These are phyloP conservation scores for Begonia fuchsioides DNA, from an alignment of 306 rosid genomes.

Conservation along the genomic window DNA sequence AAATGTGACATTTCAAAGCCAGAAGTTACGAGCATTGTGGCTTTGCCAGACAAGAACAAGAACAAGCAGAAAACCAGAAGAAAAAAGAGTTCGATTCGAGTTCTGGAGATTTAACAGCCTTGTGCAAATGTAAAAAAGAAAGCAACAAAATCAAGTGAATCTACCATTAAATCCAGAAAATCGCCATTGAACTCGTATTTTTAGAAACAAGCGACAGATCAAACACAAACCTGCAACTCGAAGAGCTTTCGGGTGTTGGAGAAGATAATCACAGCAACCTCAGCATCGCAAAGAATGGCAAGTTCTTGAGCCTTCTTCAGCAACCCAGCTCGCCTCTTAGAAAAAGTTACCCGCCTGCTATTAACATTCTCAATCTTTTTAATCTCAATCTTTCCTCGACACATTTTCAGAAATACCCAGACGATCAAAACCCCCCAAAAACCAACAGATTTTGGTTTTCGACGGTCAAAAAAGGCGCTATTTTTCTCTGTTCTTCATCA, in stretches of 20 bases:
- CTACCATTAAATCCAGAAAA: neutral
- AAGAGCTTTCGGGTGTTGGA: conserved; percentile 83
- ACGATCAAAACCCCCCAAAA: conserved; percentile 6
- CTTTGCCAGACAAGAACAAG: no score
- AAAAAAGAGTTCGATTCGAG: no score
- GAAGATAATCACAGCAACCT: no score
- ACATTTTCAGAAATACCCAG: conserved; percentile 22
- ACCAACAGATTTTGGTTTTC: conserved; percentile 1
- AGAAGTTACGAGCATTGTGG: no score
- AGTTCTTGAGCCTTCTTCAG: no score
- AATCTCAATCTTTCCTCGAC: no score
- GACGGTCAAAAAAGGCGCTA: conserved; percentile 8
- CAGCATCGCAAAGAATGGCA: no score
- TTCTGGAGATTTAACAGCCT: neutral
- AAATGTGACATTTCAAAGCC: no score
- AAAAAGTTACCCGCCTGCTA: conserved; percentile 96
- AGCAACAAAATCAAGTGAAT: conserved; percentile 1
- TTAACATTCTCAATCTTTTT: conserved; percentile 84
- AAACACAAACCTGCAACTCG: conserved; percentile 62
- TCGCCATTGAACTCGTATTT: no score
- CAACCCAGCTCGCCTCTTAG: no score
- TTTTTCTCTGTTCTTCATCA: conserved; percentile 4
- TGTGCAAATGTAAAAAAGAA: conserved; percentile 6
- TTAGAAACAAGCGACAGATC: neutral
- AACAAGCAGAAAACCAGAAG: no score